These are phyloP conservation scores for Aspergillus fructus DNA, from an alignment of 2,329 filamentous ascomycete species.

Conservation along the genomic window DNA sequence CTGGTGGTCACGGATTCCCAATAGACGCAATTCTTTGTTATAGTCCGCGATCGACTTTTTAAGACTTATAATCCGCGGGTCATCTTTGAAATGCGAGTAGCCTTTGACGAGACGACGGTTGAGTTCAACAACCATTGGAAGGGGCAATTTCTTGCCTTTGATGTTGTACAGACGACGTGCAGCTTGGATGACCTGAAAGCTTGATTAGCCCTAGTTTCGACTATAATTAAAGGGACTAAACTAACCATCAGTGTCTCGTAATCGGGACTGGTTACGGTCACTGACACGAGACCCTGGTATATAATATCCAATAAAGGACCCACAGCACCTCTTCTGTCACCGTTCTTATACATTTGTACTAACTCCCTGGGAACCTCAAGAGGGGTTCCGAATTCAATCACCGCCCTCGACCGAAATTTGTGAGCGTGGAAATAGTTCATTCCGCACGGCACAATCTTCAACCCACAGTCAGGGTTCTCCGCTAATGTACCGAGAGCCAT, in stretches of 20 bases:
- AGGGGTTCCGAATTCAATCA: constrained; percentile 90
- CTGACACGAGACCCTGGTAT: constrained; percentile 78
- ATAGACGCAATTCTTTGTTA: constrained; percentile 79
- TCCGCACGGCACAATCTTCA: constrained; percentile 93
- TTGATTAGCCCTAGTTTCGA: constrained; percentile 28
- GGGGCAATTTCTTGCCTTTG: constrained; percentile 86
- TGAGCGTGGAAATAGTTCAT: constrained; percentile 99
- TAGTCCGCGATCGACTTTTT: constrained; percentile 77
- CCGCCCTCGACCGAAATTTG: constrained; percentile 94
- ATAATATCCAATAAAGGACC: constrained; percentile 81
- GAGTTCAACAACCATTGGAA: constrained; percentile 90
- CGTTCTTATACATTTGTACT: constrained; percentile 79
- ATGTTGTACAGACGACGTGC: constrained; percentile 91
- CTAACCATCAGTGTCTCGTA: constrained; percentile 89
- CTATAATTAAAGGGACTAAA: constrained; percentile 6
- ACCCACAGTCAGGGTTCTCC: constrained; percentile 77
- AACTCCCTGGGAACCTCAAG: constrained; percentile 81
- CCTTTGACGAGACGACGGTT: constrained; percentile 88
- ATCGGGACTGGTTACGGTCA: constrained; percentile 88
- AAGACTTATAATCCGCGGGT: constrained; percentile 75
- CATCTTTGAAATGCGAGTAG: constrained; percentile 89
- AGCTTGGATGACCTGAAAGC: constrained; percentile 74
- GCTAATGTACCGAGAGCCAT: constrained; percentile 93
- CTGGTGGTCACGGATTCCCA: constrained; percentile 91
- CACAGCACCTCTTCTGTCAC: constrained; percentile 82